Base-by-base conservation (phyloP, 129 eudicot genomes). In the Ambrosia trifida region DNA sequence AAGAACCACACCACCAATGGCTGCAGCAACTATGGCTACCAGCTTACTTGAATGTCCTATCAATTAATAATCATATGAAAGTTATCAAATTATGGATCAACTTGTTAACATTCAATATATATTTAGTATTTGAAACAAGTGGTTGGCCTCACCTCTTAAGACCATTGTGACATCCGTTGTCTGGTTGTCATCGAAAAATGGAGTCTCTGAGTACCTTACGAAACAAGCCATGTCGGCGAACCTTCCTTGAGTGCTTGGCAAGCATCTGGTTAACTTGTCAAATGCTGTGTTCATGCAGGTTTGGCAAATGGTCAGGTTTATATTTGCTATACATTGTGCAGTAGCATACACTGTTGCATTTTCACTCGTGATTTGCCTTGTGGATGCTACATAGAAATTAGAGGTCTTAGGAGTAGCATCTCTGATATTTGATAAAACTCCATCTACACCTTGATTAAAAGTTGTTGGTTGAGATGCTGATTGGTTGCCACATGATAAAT, bases 211-310 rank as follows among this genome's bases (percentile, higher is more conserved):
- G 61, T 80, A 89, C 79, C 93, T 84, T n/a, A 79, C 53, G 31
- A 86, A 87, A 74, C 96, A 86, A 32, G 80, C 93, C 4, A 83
- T 79, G 61, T 84, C 85, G 44, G 83, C 33, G 70, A 83, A 84
- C 73, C 81, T 78, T 41, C 88, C 96, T 66, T 89, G 84, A 0
- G 78, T 79, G 11, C 51, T 41, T 3, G 96, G 90, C 16, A 78
- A 83, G 49, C 96, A 89, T n/a, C 43, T 62, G 16, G 36, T 50
- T 35, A 86, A 68, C 33, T 73, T 76, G 43, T 44, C 20, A 66
- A 77, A 54, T 12, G 92, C 92, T 32, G 71, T 33, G n/a, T 78
- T 66, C 80, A 89, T 75, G 83, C 92, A 89, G 33, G 60, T 80
- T 56, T 46, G 66, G 62, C 96, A 89, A 13, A 75, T 60, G 20